Base-by-base conservation (phyloP, 2,329 filamentous ascomycete species). In the Furcasterigmium sp. region DNA sequence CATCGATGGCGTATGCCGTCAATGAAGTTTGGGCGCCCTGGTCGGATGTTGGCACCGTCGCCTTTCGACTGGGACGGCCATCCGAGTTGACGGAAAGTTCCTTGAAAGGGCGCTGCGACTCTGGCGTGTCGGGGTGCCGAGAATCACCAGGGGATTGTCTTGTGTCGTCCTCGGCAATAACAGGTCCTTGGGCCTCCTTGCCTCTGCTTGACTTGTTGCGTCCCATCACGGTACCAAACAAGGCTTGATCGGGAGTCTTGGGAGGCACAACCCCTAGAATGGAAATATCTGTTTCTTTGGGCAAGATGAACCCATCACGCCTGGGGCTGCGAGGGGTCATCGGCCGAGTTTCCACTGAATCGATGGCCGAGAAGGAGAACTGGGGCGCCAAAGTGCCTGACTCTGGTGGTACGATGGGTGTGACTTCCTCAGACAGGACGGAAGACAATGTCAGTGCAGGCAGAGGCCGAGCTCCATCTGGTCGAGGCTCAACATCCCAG, bases 21-120 rank as follows among this genome's bases (percentile, higher is more conserved):
- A 96, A 71, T 30, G 84, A 75, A 19, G 91, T 96, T 65, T 96
- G 91, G 13, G 86, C 85, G 42, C 83, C 79, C 51, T 85, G 84
- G 54, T 95, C 88, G 17, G 73, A 68, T 47, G 75, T 84, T 43
- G 67, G 61, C 32, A 67, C 48, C 18, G 58, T 41, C 18, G 50
- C 54, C 54, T 69, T 75, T 45, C 67, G 70, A 7, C 51, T 39
- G 19, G 64, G 54, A 17, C 65, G 67, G 41, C 62, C 55, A 46
- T 61, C 65, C 3, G 71, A 63, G 55, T 85, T 86, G 42, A 68
- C 67, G n/a, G 82, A 80, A 11, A 85, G 70, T 53, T 83, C 78
- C 57, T 71, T 78, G 54, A 87, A 75, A 1, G 77, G 78, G 14
- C 67, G 68, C 53, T 78, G 72, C 1, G 74, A 80, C 45, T 80